A percentile compares a stretch with the other conserved stretches of the same genome.
phyloP scores from a whole-genome alignment of 768 basidiomycete species.

The Mycena amicta region DNA sequence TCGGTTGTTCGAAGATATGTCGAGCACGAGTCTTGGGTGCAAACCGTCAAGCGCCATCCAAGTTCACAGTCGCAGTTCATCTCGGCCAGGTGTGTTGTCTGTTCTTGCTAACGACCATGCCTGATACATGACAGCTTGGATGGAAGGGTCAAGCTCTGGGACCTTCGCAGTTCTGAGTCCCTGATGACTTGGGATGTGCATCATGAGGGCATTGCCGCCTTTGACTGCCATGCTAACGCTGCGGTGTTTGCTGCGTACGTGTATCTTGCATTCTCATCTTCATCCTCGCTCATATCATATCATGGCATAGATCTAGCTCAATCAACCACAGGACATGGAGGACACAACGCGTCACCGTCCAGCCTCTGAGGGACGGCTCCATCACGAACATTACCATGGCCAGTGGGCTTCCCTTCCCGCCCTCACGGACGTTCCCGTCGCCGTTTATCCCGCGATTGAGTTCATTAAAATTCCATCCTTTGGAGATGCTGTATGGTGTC shows the following conservation, averaged over 20 bases:
- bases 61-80: slow-evolving; percentile 69
- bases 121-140: slow-evolving; percentile 58
- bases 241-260: slow-evolving; percentile 86
- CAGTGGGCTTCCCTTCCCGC: slow-evolving; percentile 57
- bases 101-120: background rate
- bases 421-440: slow-evolving; percentile 57
- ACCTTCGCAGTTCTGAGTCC: slow-evolving; percentile 60
- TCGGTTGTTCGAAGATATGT: slow-evolving; percentile 78
- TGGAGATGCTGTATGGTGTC: slow-evolving; percentile 80
- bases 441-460: slow-evolving; percentile 63
- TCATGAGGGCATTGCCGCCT: slow-evolving; percentile 73
- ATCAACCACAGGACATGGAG: slow-evolving; percentile 51
- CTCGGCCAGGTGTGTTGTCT: slow-evolving; percentile 69
- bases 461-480: slow-evolving; percentile 79
- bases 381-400: slow-evolving; percentile 48
- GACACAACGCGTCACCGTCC: slow-evolving; percentile 63
- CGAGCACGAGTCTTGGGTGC: slow-evolving; percentile 85
- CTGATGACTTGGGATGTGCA: slow-evolving; percentile 65
- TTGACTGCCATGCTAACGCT: slow-evolving; percentile 84
- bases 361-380: slow-evolving; percentile 49
- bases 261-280: slow-evolving; percentile 6
- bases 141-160: slow-evolving; percentile 92
- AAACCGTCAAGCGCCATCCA: slow-evolving; percentile 86
- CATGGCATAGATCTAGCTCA: slow-evolving; percentile 65
- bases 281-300: slow-evolving; percentile 1